phyloP scores from a whole-genome alignment of 352 stramenopile species.

The Lagenidium giganteum region DNA sequence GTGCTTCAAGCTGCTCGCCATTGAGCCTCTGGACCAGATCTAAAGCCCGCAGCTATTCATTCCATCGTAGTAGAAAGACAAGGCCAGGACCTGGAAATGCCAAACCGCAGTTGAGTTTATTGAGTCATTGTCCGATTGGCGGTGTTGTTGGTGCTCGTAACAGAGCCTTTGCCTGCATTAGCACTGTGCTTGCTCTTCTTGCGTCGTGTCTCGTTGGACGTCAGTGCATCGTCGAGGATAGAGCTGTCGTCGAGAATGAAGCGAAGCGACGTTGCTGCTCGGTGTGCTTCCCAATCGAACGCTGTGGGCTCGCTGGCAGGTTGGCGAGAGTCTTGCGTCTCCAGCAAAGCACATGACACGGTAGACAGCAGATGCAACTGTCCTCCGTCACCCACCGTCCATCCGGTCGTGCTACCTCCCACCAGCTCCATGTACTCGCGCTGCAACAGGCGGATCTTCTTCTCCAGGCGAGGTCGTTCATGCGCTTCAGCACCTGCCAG shows the following conservation, averaged over 20 bases:
- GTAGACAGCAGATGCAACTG: neutral
- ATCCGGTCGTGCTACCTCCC: constrained; percentile 40
- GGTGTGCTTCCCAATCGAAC: constrained; percentile 37
- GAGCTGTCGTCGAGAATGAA: constrained; percentile 77
- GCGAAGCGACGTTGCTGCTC: constrained; percentile 65
- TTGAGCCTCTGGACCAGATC: constrained; percentile 92
- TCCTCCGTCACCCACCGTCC: neutral
- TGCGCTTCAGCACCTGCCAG: no score
- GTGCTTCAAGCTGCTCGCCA: constrained; percentile 91
- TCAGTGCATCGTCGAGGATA: constrained; percentile 75
- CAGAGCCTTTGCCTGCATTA: no score
- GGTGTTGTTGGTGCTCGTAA: no score
- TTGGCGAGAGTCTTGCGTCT: constrained; percentile 19
- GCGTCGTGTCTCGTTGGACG: no score
- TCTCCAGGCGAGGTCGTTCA: constrained; percentile 72
- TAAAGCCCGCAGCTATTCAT: constrained; percentile 43
- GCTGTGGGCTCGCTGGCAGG: no score
- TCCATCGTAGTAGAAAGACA: no score
- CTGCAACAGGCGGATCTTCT: constrained; percentile 76
- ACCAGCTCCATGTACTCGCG: constrained; percentile 78
- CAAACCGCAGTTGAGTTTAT: no score
- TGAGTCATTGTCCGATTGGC: constrained; percentile 35
- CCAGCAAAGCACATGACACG: no score
- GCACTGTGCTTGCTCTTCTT: no score
- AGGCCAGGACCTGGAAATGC: no score